Percentiles rank a stretch among this genome's conserved stretches.
These are phyloP conservation scores for Phytophthora pluvialis DNA, from an alignment of 352 stramenopile genomes.

Conservation along the genomic window DNA sequence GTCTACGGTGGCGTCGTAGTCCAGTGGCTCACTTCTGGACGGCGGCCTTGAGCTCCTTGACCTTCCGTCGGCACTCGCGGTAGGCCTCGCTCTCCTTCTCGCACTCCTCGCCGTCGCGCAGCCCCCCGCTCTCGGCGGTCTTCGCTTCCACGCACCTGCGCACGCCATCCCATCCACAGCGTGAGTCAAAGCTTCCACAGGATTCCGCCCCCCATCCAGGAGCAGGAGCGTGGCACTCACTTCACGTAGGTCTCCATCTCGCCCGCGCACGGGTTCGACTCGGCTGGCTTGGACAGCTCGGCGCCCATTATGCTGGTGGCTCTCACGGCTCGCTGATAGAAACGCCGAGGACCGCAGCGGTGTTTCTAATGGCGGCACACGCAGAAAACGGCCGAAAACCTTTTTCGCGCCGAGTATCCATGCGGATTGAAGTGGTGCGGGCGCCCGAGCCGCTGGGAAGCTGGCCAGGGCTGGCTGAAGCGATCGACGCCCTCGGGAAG, in stretches of 20 bases:
- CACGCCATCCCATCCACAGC: background rate
- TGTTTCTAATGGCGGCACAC: constrained; percentile 10
- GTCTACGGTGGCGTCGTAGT: background rate
- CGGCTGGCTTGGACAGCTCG: constrained; percentile 57
- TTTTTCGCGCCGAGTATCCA: constrained; percentile 23
- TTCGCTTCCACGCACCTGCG: constrained; percentile 67
- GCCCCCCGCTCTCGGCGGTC: constrained; percentile 58
- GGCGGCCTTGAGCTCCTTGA: constrained; percentile 42
- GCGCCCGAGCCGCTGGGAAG: constrained; percentile 31
- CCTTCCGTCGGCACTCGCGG: constrained; percentile 62
- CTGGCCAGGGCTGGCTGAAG: constrained; percentile 20
- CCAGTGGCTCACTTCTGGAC: constrained; percentile 24
- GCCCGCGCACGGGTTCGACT: constrained; percentile 54
- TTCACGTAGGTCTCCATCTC: constrained; percentile 82
- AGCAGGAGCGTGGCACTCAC: constrained; percentile 43
- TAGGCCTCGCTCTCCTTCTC: constrained; percentile 69
- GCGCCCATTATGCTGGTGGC: constrained; percentile 51
- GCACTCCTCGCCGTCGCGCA: constrained; percentile 79
- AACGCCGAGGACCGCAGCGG: constrained; percentile 2
- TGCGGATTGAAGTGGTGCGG: constrained; percentile 35
- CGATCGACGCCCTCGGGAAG: constrained; percentile 53
- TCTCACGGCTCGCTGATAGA: constrained; percentile 16
- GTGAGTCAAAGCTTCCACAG: constrained; percentile 2
- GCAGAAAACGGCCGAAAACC: constrained; percentile 24
- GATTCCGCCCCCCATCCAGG: constrained; percentile 3